Conservation (phyloP, 805 yeast species). For the Scheffersomyces coipomensis region DNA sequence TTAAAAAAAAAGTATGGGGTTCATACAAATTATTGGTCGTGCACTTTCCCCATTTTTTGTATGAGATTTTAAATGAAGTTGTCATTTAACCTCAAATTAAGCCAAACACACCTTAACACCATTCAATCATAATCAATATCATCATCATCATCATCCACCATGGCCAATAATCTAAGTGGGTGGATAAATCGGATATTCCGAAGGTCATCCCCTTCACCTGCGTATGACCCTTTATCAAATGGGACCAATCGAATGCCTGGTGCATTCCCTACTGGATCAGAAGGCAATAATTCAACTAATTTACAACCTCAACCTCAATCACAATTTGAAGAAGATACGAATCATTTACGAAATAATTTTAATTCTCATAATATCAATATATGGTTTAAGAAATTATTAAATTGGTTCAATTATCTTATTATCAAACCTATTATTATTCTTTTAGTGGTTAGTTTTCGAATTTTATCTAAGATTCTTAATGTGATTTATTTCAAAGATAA, state of each 20-base stretch:
- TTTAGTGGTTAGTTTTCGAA: constrained; percentile 18
- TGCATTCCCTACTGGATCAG: neutral
- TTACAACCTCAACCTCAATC: neutral
- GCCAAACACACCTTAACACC: no score
- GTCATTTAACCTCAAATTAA: no score
- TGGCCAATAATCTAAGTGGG: neutral
- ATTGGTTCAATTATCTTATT: constrained; percentile 8
- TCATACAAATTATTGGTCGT: no score
- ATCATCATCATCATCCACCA: no score
- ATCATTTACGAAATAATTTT: neutral
- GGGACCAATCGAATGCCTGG: neutral
- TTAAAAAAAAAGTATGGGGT: no score
- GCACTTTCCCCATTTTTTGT: no score
- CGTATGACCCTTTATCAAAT: neutral
- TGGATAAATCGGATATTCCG: neutral
- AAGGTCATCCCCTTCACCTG: neutral
- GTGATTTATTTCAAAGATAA: constrained; percentile 23
- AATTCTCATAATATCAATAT: neutral
- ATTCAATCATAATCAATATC: no score
- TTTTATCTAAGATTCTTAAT: constrained; percentile 20
- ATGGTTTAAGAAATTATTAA: neutral
- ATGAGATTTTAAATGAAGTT: no score
- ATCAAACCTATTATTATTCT: constrained; percentile 25
- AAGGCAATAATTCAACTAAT: neutral
- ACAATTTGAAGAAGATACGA: neutral